A percentile compares a stretch with the other conserved stretches of the same genome.
Evolutionary conservation across 192 early-diverging fungal species (phyloP).

Genomic region (Backusella circina): DNA sequence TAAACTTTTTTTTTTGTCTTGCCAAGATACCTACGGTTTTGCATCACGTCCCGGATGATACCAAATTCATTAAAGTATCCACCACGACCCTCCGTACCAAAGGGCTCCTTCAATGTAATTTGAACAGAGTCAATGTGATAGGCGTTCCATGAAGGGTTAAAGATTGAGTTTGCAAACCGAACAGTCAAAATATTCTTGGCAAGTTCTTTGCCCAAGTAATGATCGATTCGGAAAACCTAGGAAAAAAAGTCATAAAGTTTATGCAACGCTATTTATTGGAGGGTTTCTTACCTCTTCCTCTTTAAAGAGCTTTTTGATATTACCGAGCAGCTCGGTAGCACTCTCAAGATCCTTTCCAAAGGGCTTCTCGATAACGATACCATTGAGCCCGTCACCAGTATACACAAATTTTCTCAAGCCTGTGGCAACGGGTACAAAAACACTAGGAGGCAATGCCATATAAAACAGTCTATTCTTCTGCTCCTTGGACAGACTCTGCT

Average conservation of each 20-base stretch:
- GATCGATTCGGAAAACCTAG: conserved; percentile 91
- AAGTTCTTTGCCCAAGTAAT: conserved; percentile 98
- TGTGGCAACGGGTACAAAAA: conserved; percentile 79
- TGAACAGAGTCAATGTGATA: conserved; percentile 85
- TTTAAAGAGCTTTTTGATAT: conserved; percentile 71
- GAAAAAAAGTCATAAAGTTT: neutral
- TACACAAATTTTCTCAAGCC: conserved; percentile 73
- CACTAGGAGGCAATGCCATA: conserved; percentile 85
- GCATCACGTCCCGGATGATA: conserved; percentile 96
- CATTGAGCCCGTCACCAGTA: conserved; percentile 61
- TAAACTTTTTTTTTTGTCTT: neutral
- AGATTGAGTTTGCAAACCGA: conserved; percentile 86
- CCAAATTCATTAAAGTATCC: conserved; percentile 99
- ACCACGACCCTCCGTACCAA: conserved; percentile 94
- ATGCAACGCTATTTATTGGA: no score
- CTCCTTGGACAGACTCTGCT: conserved; percentile 10
- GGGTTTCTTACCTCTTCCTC: conserved; percentile 65
- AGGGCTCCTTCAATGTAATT: conserved; percentile 95
- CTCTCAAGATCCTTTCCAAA: conserved; percentile 89
- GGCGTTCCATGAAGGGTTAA: conserved; percentile 83
- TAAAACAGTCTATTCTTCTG: conserved; percentile 63
- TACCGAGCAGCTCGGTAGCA: conserved; percentile 58
- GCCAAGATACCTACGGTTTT: conserved; percentile 59
- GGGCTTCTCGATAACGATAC: conserved; percentile 92
- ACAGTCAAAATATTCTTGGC: conserved; percentile 92